Evolutionary conservation across 176 grass and related monocot genomes (phyloP).

Genomic region (Tillandsia leiboldiana): DNA sequence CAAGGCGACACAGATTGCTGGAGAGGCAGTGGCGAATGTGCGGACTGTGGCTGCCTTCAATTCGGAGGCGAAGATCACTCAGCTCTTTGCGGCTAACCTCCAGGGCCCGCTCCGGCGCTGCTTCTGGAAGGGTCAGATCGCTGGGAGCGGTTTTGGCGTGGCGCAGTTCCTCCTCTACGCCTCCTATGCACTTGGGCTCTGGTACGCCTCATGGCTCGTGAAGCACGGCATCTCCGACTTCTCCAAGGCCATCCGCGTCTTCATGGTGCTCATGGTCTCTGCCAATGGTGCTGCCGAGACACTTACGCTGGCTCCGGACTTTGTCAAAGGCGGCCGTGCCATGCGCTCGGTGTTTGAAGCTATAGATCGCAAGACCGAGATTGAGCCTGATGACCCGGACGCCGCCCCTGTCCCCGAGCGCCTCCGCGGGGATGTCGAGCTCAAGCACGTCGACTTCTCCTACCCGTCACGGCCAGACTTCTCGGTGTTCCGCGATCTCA

Average conservation of each 20-base stretch:
- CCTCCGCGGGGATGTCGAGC: conserved; percentile 59
- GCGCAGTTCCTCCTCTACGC: conserved; percentile 87
- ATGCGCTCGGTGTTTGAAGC: conserved; percentile 84
- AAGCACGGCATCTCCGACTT: conserved; percentile 89
- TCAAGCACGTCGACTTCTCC: conserved; percentile 66
- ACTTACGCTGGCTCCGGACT: conserved; percentile 83
- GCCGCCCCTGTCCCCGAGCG: conserved; percentile 44
- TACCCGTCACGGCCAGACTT: conserved; percentile 74
- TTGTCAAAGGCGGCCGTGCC: conserved; percentile 74
- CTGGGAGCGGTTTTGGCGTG: conserved; percentile 68
- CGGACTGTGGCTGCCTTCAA: conserved; percentile 84
- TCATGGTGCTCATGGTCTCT: conserved; percentile 98
- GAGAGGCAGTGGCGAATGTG: conserved; percentile 75
- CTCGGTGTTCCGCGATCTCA: conserved; percentile 63
- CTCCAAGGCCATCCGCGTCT: conserved; percentile 79
- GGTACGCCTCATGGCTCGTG: conserved; percentile 80
- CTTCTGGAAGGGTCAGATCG: conserved; percentile 94
- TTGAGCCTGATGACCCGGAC: conserved; percentile 69
- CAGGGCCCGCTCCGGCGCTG: conserved; percentile 56
- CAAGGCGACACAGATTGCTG: conserved; percentile 76
- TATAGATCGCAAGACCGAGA: conserved; percentile 63
- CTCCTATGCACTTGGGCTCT: conserved; percentile 73
- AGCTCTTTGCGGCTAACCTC: conserved; percentile 66
- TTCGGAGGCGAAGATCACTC: conserved; percentile 65
- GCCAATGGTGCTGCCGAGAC: conserved; percentile 91